Evolutionary conservation across 306 rosid species (phyloP).

Genomic region (Fagus crenata): DNA sequence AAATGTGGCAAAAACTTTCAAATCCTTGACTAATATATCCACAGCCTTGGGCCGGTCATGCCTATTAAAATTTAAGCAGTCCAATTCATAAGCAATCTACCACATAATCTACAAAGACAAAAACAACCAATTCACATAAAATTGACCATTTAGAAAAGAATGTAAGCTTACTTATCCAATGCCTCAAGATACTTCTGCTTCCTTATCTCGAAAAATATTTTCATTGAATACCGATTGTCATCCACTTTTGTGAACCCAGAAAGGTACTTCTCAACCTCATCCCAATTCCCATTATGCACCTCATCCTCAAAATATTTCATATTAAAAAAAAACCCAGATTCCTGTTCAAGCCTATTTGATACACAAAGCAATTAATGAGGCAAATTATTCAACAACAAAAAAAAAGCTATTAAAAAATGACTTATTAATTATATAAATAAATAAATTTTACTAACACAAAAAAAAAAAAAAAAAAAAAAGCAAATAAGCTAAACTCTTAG

Average conservation of each 20-base stretch:
- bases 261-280: conserved; percentile 92
- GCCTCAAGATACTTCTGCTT: conserved; percentile 99
- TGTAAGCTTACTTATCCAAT: conserved; percentile 79
- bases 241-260: conserved; percentile 98
- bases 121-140: conserved; percentile 9
- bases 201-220: conserved; percentile 97
- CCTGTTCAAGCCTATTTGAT: conserved; percentile 82
- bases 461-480: neutral
- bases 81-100: conserved; percentile 16
- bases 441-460: neutral
- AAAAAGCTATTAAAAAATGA: conserved; percentile 21
- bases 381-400: conserved; percentile 2
- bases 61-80: conserved; percentile 45
- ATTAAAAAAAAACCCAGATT: conserved; percentile 96
- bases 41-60: conserved; percentile 93
- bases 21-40: conserved; percentile 85
- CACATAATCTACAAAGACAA: conserved; percentile 12
- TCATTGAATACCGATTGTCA: conserved; percentile 96
- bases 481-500: conserved; percentile 20
- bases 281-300: conserved; percentile 98
- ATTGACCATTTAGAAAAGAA: neutral
- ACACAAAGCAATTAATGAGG: conserved; percentile 35
- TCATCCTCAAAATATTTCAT: conserved; percentile 98
- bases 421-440: neutral
- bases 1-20: conserved; percentile 85